These are phyloP conservation scores for Trypanosomatidae sp. DNA, from an alignment of 208 protist species.

Conservation along the genomic window DNA sequence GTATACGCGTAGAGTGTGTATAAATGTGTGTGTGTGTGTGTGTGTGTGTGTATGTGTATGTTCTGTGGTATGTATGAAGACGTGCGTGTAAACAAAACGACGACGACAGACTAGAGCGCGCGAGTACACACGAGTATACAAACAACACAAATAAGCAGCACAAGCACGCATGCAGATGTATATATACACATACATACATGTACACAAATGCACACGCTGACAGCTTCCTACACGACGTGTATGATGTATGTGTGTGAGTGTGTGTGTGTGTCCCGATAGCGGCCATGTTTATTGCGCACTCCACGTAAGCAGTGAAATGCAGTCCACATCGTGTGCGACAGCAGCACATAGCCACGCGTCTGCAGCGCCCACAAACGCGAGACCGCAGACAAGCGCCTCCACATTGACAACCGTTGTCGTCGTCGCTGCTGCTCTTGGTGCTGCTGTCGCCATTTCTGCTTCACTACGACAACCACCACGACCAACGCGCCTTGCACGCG, in stretches of 20 bases:
- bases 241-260: constrained; percentile 5
- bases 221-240: constrained; percentile 10
- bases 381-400: constrained; percentile 6
- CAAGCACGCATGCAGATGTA: constrained; percentile 3
- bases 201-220: neutral
- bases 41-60: neutral
- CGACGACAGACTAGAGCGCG: neutral
- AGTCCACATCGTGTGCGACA: constrained; percentile 21
- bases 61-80: neutral
- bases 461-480: too few relatives aligned
- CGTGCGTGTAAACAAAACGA: neutral
- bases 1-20: neutral
- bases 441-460: neutral
- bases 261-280: neutral
- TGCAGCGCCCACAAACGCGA: constrained; percentile 10
- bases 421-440: neutral
- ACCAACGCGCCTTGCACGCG: too few relatives aligned
- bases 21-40: neutral
- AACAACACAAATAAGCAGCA: constrained; percentile 2
- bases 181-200: constrained; percentile 2
- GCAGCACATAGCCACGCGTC: constrained; percentile 15
- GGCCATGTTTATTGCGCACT: constrained; percentile 1
- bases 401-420: neutral
- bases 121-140: neutral
- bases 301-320: constrained; percentile 32